phyloP scores from a whole-genome alignment of 2,329 filamentous ascomycete species.

The Passalora sequoiae region DNA sequence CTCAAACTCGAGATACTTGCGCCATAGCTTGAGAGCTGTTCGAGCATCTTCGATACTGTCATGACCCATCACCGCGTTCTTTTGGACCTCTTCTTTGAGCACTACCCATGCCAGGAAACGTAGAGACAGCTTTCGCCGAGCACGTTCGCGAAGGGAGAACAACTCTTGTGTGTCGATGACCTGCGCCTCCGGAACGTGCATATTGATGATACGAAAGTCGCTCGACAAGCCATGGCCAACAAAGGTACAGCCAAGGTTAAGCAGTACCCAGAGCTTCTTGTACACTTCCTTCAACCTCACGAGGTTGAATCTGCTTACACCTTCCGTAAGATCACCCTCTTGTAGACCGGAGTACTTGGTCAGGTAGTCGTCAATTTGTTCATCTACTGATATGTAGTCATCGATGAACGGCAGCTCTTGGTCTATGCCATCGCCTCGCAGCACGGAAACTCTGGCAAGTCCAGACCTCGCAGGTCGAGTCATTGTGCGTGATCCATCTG shows the following conservation, averaged over 20 bases:
- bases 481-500: conserved; percentile 85
- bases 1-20: conserved; percentile 83
- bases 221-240: conserved; percentile 89
- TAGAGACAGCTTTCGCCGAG: conserved; percentile 76
- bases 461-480: conserved; percentile 87
- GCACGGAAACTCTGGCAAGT: conserved; percentile 85
- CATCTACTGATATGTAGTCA: conserved; percentile 89
- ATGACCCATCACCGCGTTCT: conserved; percentile 61
- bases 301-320: conserved; percentile 72
- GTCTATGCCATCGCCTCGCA: conserved; percentile 70
- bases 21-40: conserved; percentile 81
- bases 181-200: conserved; percentile 83
- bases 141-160: conserved; percentile 73
- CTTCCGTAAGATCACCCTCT: conserved; percentile 74
- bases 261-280: conserved; percentile 94
- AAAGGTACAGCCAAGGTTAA: conserved; percentile 91
- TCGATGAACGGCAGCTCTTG: conserved; percentile 90
- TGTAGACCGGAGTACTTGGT: conserved; percentile 92
- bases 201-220: conserved; percentile 97
- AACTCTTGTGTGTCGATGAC: conserved; percentile 92
- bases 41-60: conserved; percentile 93
- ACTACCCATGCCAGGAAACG: conserved; percentile 89
- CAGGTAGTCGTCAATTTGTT: conserved; percentile 90
- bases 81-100: conserved; percentile 88
- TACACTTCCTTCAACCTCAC: conserved; percentile 87